These are phyloP conservation scores for Tricholoma bakamatsutake DNA, from an alignment of 768 basidiomycete genomes.

Conservation along the genomic window DNA sequence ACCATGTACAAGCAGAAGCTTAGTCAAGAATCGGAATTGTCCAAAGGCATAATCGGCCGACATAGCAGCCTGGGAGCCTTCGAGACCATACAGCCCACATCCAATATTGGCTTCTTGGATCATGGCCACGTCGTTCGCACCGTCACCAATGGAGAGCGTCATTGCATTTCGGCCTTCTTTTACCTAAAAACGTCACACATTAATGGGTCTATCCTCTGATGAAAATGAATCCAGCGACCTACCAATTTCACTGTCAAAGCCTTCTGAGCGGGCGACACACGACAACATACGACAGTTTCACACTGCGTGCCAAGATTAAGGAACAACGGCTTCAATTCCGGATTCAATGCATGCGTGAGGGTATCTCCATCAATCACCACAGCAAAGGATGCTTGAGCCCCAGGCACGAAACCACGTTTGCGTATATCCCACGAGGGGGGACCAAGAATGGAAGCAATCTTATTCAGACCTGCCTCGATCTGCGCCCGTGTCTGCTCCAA, in stretches of 20 bases:
- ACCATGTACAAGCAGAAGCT: slow-evolving; percentile 88
- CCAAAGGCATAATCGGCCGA: slow-evolving; percentile 98
- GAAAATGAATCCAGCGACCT: slow-evolving; percentile 17
- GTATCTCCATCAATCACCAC: slow-evolving; percentile 97
- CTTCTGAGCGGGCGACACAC: slow-evolving; percentile 96
- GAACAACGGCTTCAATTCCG: slow-evolving; percentile 79
- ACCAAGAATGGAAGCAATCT: slow-evolving; percentile 83
- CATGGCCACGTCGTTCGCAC: slow-evolving; percentile 98
- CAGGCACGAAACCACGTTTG: slow-evolving; percentile 63
- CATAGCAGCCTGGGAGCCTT: slow-evolving; percentile 98
- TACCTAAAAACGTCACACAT: slow-evolving; percentile 44
- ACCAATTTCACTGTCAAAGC: slow-evolving; percentile 94
- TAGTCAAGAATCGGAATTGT: slow-evolving; percentile 91
- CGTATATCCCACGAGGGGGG: slow-evolving; percentile 58
- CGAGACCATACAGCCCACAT: slow-evolving; percentile 87
- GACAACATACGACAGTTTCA: slow-evolving; percentile 96
- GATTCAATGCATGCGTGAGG: slow-evolving; percentile 70
- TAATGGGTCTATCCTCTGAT: neutral
- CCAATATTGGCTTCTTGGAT: slow-evolving; percentile 99
- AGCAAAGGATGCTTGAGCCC: slow-evolving; percentile 72
- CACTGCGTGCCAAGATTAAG: slow-evolving; percentile 92
- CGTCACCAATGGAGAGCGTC: slow-evolving; percentile 96
- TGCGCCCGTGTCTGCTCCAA: slow-evolving; percentile 71
- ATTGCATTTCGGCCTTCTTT: slow-evolving; percentile 94
- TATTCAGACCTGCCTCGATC: slow-evolving; percentile 90